These are phyloP conservation scores for Ceriops tagal DNA, from an alignment of 345 rosid genomes.

Conservation along the genomic window DNA sequence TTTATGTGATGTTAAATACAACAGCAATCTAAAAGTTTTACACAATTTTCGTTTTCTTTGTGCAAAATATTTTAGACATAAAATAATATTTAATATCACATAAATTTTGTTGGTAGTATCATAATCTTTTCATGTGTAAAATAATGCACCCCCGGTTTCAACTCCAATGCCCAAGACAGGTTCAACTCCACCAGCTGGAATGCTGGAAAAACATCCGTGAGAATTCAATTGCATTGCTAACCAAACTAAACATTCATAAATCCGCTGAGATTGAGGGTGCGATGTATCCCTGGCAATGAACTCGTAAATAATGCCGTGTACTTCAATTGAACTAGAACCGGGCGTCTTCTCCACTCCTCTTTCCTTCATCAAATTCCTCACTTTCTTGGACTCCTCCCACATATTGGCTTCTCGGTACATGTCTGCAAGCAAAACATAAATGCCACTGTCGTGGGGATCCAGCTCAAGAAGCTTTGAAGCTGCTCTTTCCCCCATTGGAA, in stretches of 20 bases:
- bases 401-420: conserved; percentile 74
- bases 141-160: neutral
- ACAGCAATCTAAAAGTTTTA: too few species aligned
- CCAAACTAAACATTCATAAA: conserved; percentile 54
- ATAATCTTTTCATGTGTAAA: too few species aligned
- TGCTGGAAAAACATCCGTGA: conserved; percentile 12
- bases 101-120: too few species aligned
- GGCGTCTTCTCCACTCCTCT: conserved; percentile 78
- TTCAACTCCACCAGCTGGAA: conserved; percentile 11
- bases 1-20: too few species aligned
- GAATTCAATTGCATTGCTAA: conserved; percentile 43
- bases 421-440: conserved; percentile 66
- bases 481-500: conserved; percentile 63
- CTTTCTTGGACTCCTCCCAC: conserved; percentile 62
- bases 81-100: too few species aligned
- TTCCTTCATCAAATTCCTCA: conserved; percentile 62
- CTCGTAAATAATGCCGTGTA: conserved; percentile 53
- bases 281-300: conserved; percentile 73
- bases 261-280: conserved; percentile 41
- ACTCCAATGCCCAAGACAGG: conserved; percentile 16
- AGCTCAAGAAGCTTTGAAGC: conserved; percentile 73
- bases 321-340: conserved; percentile 74
- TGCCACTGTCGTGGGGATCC: conserved; percentile 76
- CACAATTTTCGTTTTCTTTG: too few species aligned
- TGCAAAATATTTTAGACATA: too few species aligned